Evolutionary conservation across 1,284 basidiomycete genomes (phyloP).

Genomic region (Ceratobasidium sp.): DNA sequence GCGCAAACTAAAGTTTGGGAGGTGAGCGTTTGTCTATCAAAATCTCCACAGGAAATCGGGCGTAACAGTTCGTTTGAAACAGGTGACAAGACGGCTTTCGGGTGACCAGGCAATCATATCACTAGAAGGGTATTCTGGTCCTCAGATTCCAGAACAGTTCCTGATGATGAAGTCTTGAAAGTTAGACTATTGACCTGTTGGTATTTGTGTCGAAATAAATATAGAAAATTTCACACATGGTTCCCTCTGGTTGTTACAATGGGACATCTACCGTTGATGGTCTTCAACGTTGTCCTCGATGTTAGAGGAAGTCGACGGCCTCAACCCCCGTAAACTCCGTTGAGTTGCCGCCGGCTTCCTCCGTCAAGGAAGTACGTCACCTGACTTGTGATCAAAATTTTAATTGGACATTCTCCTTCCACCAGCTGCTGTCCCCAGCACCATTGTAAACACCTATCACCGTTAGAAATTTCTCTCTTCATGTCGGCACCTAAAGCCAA

Average conservation of each 20-base stretch:
- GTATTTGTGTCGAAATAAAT: too few species aligned
- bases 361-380: neutral
- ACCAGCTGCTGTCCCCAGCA: neutral
- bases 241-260: too few species aligned
- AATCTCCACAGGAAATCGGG: neutral
- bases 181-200: too few species aligned
- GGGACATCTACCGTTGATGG: too few species aligned
- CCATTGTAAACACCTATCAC: neutral
- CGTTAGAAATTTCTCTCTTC: neutral
- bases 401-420: neutral
- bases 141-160: slow-evolving; percentile 37
- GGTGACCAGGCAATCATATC: neutral
- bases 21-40: neutral
- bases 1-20: slow-evolving; percentile 33
- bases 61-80: neutral
- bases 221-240: too few species aligned
- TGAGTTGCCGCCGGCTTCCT: too few species aligned
- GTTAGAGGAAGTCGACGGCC: too few species aligned
- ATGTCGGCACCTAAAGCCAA: neutral
- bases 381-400: slow-evolving; percentile 14
- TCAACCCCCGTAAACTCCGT: too few species aligned
- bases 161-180: slow-evolving; percentile 31
- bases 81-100: slow-evolving; percentile 9
- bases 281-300: too few species aligned
- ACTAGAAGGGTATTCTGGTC: slow-evolving; percentile 20